Evolutionary conservation across 1,284 basidiomycete genomes (phyloP).

Genomic region (Vanrija humicola): DNA sequence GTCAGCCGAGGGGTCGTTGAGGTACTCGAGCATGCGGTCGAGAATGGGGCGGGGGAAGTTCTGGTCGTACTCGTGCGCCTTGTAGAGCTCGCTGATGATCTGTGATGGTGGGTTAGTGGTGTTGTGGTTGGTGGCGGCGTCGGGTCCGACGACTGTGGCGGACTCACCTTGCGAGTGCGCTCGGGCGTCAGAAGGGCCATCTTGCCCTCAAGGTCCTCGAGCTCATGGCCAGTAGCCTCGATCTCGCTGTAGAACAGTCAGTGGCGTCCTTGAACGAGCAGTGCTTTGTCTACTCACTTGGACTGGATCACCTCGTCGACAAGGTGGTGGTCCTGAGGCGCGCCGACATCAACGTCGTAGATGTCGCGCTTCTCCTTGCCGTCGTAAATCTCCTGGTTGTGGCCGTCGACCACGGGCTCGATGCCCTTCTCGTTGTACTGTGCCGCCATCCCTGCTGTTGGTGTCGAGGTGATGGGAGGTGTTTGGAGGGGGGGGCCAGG

Average conservation of each 20-base stretch:
- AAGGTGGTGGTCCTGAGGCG: too few relatives aligned
- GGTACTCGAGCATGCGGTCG: slow-evolving; percentile 6
- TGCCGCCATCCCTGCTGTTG: too few relatives aligned
- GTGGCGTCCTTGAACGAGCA: too few relatives aligned
- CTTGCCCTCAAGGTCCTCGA: slow-evolving; percentile 15
- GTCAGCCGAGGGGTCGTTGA: slow-evolving; percentile 2
- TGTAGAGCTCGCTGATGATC: slow-evolving; percentile 7
- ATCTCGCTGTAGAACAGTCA: neutral
- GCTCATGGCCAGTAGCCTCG: slow-evolving; percentile 14
- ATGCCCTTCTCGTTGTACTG: too few relatives aligned
- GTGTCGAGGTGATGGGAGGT: too few relatives aligned
- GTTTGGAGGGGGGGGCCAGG: too few relatives aligned
- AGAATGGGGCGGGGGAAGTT: slow-evolving; percentile 10
- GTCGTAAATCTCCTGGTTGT: too few relatives aligned
- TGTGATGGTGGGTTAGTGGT: slow-evolving; percentile 33
- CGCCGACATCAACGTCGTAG: too few relatives aligned
- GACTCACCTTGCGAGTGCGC: slow-evolving; percentile 11
- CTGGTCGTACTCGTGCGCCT: slow-evolving; percentile 11
- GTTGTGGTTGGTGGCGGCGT: slow-evolving; percentile 7
- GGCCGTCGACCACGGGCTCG: too few relatives aligned
- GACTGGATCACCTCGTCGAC: too few relatives aligned
- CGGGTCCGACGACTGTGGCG: slow-evolving; percentile 13
- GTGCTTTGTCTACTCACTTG: too few relatives aligned
- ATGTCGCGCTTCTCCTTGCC: too few relatives aligned
- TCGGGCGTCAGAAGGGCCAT: slow-evolving; percentile 10